These are phyloP conservation scores for Metschnikowia corniflorae DNA, from an alignment of 805 yeast genomes.

Conservation along the genomic window DNA sequence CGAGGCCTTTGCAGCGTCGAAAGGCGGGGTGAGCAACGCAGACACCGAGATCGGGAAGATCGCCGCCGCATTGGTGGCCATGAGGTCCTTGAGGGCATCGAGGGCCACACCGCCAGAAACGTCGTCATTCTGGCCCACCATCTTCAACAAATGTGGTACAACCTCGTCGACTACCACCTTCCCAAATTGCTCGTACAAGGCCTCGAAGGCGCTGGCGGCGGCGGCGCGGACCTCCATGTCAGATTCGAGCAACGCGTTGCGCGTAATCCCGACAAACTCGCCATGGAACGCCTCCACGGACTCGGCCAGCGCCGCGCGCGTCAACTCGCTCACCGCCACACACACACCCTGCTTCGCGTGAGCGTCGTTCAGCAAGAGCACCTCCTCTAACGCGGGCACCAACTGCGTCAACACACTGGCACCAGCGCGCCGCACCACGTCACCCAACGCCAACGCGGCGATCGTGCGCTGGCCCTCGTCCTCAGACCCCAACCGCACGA, in stretches of 20 bases:
- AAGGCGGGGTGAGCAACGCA: conserved; percentile 54
- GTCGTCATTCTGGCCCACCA: conserved; percentile 56
- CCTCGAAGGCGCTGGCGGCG: conserved; percentile 89
- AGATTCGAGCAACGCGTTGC: conserved; percentile 74
- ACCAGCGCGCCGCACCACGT: conserved; percentile 91
- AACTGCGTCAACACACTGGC: conserved; percentile 78
- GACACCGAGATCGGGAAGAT: conserved; percentile 71
- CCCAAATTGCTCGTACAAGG: conserved; percentile 77
- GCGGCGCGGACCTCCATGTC: conserved; percentile 77
- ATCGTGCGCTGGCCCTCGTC: conserved; percentile 76
- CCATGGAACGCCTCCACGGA: conserved; percentile 63
- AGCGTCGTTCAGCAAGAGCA: conserved; percentile 59
- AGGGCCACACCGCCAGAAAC: too few species aligned
- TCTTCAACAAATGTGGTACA: conserved; percentile 73
- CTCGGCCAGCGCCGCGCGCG: conserved; percentile 65
- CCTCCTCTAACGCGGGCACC: conserved; percentile 76
- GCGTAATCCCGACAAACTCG: conserved; percentile 67
- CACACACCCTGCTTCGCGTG: conserved; percentile 95
- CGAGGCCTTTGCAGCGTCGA: conserved; percentile 82
- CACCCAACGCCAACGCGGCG: conserved; percentile 93
- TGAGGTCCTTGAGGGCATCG: conserved; percentile 87
- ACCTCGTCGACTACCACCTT: conserved; percentile 83
- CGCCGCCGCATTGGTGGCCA: conserved; percentile 84
- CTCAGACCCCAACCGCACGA: conserved; percentile 77
- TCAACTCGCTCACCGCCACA: conserved; percentile 83